Conservation (phyloP, 1,284 basidiomycete species). For the Macrocystidia cucumis region DNA sequence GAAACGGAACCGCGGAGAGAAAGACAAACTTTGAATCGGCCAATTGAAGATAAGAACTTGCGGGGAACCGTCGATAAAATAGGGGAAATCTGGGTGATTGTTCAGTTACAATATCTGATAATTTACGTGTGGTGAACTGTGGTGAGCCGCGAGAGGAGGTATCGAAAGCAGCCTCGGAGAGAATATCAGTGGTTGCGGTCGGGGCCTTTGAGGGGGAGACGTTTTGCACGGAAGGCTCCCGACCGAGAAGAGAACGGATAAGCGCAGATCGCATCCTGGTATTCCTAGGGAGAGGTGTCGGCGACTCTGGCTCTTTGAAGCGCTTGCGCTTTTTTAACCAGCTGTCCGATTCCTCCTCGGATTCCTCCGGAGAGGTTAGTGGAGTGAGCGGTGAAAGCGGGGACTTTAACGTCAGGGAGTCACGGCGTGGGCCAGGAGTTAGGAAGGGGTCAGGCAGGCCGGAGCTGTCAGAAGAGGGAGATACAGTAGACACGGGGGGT, state of each 20-base stretch:
- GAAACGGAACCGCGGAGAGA: background rate
- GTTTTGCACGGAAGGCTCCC: background rate
- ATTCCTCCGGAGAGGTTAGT: slow-evolving; percentile 3
- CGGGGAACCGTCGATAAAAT: slow-evolving; percentile 13
- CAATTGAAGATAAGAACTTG: slow-evolving; percentile 11
- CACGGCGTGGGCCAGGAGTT: background rate
- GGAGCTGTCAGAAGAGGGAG: background rate
- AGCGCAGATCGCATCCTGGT: background rate
- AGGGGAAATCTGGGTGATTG: slow-evolving; percentile 9
- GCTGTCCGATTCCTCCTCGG: too few species aligned
- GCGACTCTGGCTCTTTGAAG: slow-evolving; percentile 3
- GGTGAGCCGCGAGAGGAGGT: background rate
- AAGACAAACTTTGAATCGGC: slow-evolving; percentile 6
- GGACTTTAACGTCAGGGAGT: too few species aligned
- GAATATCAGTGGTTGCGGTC: background rate
- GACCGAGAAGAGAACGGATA: background rate
- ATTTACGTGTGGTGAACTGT: slow-evolving; percentile 7
- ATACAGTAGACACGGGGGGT: background rate
- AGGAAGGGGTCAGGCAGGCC: background rate
- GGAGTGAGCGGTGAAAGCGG: slow-evolving; percentile 3
- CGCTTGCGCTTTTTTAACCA: too few species aligned
- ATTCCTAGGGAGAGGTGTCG: slow-evolving; percentile 2
- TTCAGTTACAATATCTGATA: slow-evolving; percentile 2
- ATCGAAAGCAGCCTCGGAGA: background rate
- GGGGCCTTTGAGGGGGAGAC: background rate